Evolutionary conservation across 108 stramenopile species (phyloP), one percentile per base, ranked within the genome.

Genomic region (Pseudonitzschia pungens): DNA sequence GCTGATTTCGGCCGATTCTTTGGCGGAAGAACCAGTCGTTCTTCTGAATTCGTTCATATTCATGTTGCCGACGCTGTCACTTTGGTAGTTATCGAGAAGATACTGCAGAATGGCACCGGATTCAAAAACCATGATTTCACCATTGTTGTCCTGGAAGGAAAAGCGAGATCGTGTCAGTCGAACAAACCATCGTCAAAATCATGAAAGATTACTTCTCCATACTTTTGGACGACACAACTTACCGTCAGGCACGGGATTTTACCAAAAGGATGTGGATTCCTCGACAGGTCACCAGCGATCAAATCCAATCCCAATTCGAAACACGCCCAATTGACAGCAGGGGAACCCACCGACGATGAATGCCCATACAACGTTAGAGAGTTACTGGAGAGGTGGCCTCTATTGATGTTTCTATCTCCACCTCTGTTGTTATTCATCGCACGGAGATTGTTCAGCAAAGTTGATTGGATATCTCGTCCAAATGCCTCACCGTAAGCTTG

Each of bases 81-180:
- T 27, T 55, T 40, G 42, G 32, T 79, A 26, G 31, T 36, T 29
- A 4, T 43, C 56, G 54, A 62, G 68, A 51, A 94, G 69, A 76
- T 94, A 91, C 42, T 82, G 80, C 56, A 94, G 73, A 69, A 92
- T 92, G 56, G 93, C 93, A 11, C 89, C 91, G 27, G 84, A 86
- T 73, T 94, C 93, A 78, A 92, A 94, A 32, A 91, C 80, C 50
- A 81, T 42, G 9, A 85, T 87, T 58, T 82, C 82, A 15, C 72
- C 80, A n/a, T 54, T 56, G 55, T 86, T 73, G 71, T 89, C 89
- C 36, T 36, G 36, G 6, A 36, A 36, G 36, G 6, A 36, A 36
- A 36, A 36, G 6, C 2, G 36, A 6, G 4, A 72, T 77, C 31
- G 36, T 36, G 36, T 36, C 36, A 36, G 36, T 36, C 36, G 2